phyloP scores from a whole-genome alignment of 2,329 filamentous ascomycete species.

The Trichoderma oligosporum region DNA sequence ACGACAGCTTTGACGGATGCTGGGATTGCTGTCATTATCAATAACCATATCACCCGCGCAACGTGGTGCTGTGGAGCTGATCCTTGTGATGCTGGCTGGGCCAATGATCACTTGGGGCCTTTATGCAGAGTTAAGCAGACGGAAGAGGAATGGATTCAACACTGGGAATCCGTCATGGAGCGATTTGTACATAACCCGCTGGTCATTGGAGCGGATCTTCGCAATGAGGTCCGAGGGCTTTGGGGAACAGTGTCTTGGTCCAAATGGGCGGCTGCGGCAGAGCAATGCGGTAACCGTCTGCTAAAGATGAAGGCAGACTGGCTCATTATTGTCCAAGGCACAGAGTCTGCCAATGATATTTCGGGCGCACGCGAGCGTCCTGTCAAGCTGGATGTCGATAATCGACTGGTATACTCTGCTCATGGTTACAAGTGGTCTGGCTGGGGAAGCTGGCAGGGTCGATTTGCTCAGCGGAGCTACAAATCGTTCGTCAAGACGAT shows the following conservation, averaged over 20 bases:
- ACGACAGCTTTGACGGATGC: conserved; percentile 57
- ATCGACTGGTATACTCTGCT: conserved; percentile 62
- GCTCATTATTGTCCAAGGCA: conserved; percentile 66
- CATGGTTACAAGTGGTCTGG: conserved; percentile 69
- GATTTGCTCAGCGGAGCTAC: conserved; percentile 59
- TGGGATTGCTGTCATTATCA: conserved; percentile 62
- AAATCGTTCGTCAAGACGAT: conserved; percentile 60
- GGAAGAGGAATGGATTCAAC: conserved; percentile 61
- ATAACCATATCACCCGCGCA: conserved; percentile 67
- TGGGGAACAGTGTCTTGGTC: conserved; percentile 68
- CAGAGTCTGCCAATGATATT: conserved; percentile 64
- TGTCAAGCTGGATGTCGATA: conserved; percentile 51
- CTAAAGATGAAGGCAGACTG: conserved; percentile 58
- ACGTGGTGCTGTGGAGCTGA: conserved; percentile 67
- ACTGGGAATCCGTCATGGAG: conserved; percentile 63
- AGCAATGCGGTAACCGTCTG: conserved; percentile 58
- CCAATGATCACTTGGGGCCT: conserved; percentile 59
- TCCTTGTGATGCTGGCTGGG: conserved; percentile 64
- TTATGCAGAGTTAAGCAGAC: conserved; percentile 60
- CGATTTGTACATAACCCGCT: conserved; percentile 55
- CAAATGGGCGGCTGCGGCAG: conserved; percentile 63
- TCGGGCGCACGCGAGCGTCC: conserved; percentile 53
- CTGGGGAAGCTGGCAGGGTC: conserved; percentile 59
- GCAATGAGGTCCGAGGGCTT: conserved; percentile 65
- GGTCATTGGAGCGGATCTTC: conserved; percentile 63